phyloP scores from a whole-genome alignment of 1,284 basidiomycete genomes.

The Papiliotrema fonsecae region DNA sequence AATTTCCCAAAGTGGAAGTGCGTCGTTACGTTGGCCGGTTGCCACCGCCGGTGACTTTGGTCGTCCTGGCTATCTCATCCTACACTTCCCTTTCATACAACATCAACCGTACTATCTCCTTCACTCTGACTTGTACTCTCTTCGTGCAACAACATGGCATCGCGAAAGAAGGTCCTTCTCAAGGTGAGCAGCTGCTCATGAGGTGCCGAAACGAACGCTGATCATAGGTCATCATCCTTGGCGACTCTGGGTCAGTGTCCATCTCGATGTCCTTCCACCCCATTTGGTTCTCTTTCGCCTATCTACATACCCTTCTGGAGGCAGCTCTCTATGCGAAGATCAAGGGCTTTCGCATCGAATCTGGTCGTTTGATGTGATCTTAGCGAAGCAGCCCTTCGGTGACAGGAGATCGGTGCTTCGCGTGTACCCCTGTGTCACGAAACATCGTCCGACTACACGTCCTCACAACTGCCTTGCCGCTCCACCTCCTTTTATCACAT shows the following conservation, averaged over 20 bases:
- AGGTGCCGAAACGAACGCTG: neutral
- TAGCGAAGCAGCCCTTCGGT: too few species aligned
- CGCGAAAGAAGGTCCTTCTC: slow-evolving; percentile 71
- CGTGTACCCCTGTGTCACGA: too few species aligned
- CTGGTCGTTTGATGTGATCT: too few species aligned
- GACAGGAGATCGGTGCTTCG: too few species aligned
- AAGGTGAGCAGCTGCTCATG: slow-evolving; percentile 60
- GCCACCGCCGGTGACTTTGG: too few species aligned
- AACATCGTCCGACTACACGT: too few species aligned
- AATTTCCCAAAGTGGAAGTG: neutral
- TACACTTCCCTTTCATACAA: slow-evolving; percentile 1
- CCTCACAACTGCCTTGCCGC: too few species aligned
- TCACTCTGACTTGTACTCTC: neutral
- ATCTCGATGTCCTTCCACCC: neutral
- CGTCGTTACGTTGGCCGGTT: too few species aligned
- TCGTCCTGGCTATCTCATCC: neutral
- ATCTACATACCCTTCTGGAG: too few species aligned
- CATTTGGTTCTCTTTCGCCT: neutral
- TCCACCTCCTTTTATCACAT: too few species aligned
- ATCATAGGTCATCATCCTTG: slow-evolving; percentile 91
- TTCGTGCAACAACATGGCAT: slow-evolving; percentile 48
- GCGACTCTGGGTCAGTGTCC: slow-evolving; percentile 83
- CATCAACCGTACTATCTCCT: neutral
- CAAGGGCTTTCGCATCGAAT: too few species aligned
- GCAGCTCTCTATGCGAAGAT: too few species aligned